Evolutionary conservation across 1,284 basidiomycete species (phyloP), one percentile per base, ranked within the genome.

Genomic region (Leccinum angustisporum): DNA sequence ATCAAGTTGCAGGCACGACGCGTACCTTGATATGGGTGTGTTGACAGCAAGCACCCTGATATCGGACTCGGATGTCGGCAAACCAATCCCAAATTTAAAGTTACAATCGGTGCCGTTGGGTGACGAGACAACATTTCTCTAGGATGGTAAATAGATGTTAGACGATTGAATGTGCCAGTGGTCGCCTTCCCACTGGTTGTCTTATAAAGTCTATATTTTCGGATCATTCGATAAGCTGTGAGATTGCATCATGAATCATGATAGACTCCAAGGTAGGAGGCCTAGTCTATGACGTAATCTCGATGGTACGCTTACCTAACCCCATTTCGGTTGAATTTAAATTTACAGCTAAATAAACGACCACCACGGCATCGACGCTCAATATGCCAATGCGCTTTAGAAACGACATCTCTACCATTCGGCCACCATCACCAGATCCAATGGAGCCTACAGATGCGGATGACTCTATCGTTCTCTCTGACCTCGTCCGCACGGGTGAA

Each of bases 401-500:
- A 64, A 68, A 55, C 60, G 52, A 56, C 43, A 55, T 63, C 25
- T 54, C 62, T n/a, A 62, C 65, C 4, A 18, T 57, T 7, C 61
- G 31, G 1, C 61, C 71, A 40, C 31, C n/a, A 21, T 58, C 60
- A 27, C 59, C 63, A 54, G 75, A 72, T 14, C 36, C 48, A 21
- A 51, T 70, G n/a, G 66, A 76, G 16, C 73, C 66, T 5, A 70
- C 73, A 43, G 84, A 88, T 65, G 80, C 78, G 2, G 88, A 90
- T 68, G 86, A 86, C 69, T 81, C 85, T 31, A 85, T 91, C 60
- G 81, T 88, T 25, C 81, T 91, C 59, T 87, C 86, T 2, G 88
- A 90, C 72, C 80, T 90, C 54, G 79, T 90, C 8, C 81, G 84
- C 56, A 85, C 85, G 1, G 88, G 85, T 11, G 89, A 91, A 70